phyloP scores from a whole-genome alignment of 306 rosid species.

The Leucaena leucocephala region DNA sequence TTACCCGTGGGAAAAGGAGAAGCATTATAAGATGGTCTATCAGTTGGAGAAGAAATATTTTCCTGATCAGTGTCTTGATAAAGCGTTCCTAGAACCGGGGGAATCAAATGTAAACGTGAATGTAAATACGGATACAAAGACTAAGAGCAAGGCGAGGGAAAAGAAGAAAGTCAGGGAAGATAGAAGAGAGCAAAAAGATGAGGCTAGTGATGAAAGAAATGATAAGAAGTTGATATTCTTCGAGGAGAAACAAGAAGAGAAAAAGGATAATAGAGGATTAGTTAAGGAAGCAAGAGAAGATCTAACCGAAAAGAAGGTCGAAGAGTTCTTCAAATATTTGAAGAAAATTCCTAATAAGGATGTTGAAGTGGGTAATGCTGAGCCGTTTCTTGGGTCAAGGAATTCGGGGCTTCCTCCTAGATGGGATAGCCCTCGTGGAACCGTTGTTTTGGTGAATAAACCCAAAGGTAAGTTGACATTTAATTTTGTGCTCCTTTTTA shows the following conservation, averaged over 20 bases:
- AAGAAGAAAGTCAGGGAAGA: conserved; percentile 38
- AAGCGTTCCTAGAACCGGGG: conserved; percentile 88
- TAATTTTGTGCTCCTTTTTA: neutral
- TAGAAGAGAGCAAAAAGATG: conserved; percentile 35
- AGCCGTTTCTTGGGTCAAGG: conserved; percentile 74
- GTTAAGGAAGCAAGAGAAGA: conserved; percentile 40
- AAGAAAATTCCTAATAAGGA: conserved; percentile 65
- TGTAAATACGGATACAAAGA: neutral
- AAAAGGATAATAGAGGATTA: conserved; percentile 19
- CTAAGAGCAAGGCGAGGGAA: conserved; percentile 34
- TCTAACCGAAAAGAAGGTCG: conserved; percentile 73
- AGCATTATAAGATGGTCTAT: conserved; percentile 92
- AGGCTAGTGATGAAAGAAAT: conserved; percentile 30
- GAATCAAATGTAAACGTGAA: conserved; percentile 39
- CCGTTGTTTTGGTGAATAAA: conserved; percentile 84
- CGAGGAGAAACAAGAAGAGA: conserved; percentile 48
- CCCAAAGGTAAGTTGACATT: conserved; percentile 73
- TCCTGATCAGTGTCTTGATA: conserved; percentile 80
- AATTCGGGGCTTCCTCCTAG: conserved; percentile 71
- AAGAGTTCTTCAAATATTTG: conserved; percentile 83
- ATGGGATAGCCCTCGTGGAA: conserved; percentile 83
- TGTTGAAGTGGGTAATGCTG: conserved; percentile 45
- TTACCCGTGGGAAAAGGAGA: conserved; percentile 94
- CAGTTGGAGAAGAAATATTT: conserved; percentile 89
- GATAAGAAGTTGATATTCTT: conserved; percentile 66